Evolutionary conservation across 441 rosid species (phyloP).

Genomic region (Omphalea diandra): DNA sequence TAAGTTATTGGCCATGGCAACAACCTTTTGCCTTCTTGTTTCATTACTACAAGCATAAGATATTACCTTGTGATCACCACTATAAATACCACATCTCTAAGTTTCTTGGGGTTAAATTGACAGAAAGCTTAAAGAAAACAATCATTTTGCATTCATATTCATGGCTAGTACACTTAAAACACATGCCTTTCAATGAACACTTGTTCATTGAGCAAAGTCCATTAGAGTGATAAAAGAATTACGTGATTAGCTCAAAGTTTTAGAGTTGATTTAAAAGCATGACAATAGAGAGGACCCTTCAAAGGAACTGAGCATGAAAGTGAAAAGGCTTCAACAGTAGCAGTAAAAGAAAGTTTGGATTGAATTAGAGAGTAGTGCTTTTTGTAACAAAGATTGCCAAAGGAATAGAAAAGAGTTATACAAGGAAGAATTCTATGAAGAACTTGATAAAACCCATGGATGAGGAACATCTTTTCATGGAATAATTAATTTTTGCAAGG

Average conservation of each 20-base stretch:
- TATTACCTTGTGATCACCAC: not conserved
- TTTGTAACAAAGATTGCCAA: conserved; percentile 18
- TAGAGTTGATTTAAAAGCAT: conserved; percentile 14
- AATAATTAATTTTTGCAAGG: conserved; percentile 17
- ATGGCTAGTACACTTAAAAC: conserved; percentile 7
- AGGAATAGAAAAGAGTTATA: not conserved
- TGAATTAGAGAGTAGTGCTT: conserved; percentile 2
- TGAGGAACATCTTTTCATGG: conserved; percentile 22
- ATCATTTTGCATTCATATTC: not conserved
- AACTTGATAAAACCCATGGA: conserved; percentile 2
- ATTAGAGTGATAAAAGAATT: conserved; percentile 5
- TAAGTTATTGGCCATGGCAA: not conserved
- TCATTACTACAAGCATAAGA: not conserved
- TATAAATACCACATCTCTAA: not conserved
- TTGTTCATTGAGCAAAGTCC: conserved; percentile 9
- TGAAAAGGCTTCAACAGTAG: conserved; percentile 11
- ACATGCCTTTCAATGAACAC: conserved; percentile 3
- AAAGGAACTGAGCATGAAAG: conserved; percentile 19
- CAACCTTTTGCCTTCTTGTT: not conserved
- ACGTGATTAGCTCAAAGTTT: not conserved
- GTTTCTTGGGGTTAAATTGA: conserved; percentile 3
- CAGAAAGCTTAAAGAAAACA: not conserved
- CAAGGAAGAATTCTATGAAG: conserved; percentile 13
- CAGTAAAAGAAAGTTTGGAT: not conserved
- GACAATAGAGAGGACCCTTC: not conserved